Conservation (phyloP, 192 early-diverging fungal genomes). For the Dissophora globulifera region DNA sequence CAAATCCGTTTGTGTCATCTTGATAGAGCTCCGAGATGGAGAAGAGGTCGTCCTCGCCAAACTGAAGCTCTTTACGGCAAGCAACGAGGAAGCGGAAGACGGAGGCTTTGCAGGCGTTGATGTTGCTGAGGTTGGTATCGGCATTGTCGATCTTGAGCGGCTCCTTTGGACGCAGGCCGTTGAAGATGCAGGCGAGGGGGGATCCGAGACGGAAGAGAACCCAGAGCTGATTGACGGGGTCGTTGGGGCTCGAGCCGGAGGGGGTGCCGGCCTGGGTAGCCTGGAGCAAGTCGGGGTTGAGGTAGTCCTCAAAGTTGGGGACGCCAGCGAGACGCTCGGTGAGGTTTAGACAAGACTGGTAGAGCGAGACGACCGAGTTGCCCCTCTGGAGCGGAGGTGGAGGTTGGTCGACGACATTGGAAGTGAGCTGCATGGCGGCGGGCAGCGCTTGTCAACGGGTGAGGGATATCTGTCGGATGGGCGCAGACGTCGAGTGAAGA, state of each 20-base stretch:
- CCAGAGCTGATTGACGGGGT: slow-evolving; percentile 81
- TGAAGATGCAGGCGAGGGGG: slow-evolving; percentile 77
- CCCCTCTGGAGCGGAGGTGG: slow-evolving; percentile 43
- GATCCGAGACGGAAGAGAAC: slow-evolving; percentile 75
- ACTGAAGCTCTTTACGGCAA: slow-evolving; percentile 82
- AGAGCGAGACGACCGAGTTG: slow-evolving; percentile 66
- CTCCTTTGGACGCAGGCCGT: slow-evolving; percentile 71
- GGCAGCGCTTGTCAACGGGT: not conserved
- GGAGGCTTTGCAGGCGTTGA: slow-evolving; percentile 82
- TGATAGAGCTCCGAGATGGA: slow-evolving; percentile 88
- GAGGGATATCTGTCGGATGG: not conserved
- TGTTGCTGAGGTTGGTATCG: slow-evolving; percentile 58
- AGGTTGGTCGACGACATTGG: slow-evolving; percentile 43
- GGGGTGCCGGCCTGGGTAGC: slow-evolving; percentile 50
- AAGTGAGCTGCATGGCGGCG: slow-evolving; percentile 19
- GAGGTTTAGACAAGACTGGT: slow-evolving; percentile 76
- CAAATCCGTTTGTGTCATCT: slow-evolving; percentile 96
- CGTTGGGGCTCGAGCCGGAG: slow-evolving; percentile 38
- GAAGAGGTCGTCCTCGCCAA: slow-evolving; percentile 83
- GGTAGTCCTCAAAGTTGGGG: slow-evolving; percentile 72
- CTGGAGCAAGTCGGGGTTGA: slow-evolving; percentile 58
- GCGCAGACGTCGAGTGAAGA: not conserved
- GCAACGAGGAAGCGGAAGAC: slow-evolving; percentile 90
- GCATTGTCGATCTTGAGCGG: slow-evolving; percentile 64
- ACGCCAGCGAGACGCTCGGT: slow-evolving; percentile 77